Conservation (phyloP, 176 grass and related monocot species). For the Melocanna baccifera region DNA sequence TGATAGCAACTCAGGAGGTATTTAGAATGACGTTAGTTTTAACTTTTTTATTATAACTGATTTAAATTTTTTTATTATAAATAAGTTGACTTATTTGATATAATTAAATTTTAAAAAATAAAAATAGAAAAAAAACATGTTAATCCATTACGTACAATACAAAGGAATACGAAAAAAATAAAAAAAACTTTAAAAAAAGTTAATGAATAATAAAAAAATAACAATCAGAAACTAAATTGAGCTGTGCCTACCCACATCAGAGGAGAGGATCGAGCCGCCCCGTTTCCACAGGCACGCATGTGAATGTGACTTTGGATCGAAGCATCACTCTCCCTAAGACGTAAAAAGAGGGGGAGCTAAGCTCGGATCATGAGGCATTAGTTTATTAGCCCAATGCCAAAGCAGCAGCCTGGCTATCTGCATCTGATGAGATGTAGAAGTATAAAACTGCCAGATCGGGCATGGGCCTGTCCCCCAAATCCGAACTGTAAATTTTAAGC, state of each 20-base stretch:
- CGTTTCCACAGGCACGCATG: constrained; percentile 24
- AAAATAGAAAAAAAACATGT: no score
- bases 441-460: constrained; percentile 37
- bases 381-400: constrained; percentile 31
- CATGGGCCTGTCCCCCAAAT: constrained; percentile 17
- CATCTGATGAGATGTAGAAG: constrained; percentile 20
- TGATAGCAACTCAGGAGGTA: constrained; percentile 26
- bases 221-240: no score
- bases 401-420: constrained; percentile 32
- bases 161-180: no score
- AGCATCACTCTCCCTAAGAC: constrained; percentile 38
- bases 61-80: no score
- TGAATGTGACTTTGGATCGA: constrained; percentile 55
- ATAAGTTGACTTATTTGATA: no score
- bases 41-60: no score
- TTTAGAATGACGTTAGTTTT: no score
- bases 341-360: not conserved
- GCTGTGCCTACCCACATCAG: no score
- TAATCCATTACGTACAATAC: no score
- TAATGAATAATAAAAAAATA: no score
- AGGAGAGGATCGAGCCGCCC: constrained; percentile 3
- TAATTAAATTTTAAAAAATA: no score
- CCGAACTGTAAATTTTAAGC: constrained; percentile 24
- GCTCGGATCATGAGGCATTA: constrained; percentile 21
- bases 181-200: no score